These are phyloP conservation scores for Neurospora sp. DNA, from an alignment of 495 filamentous ascomycete species.

Conservation along the genomic window DNA sequence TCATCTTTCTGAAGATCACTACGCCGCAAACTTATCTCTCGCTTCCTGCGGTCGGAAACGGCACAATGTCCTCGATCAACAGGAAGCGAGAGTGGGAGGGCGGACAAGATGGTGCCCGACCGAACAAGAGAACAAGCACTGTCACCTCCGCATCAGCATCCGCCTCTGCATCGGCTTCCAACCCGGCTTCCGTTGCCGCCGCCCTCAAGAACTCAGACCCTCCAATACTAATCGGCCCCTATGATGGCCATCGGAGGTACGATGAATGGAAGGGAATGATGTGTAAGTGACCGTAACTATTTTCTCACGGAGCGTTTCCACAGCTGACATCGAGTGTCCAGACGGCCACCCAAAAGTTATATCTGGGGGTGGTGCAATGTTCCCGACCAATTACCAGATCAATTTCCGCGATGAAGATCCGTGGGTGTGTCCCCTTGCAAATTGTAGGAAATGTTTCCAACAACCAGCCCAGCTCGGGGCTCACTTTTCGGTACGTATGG, in stretches of 20 bases:
- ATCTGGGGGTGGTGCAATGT: conserved; percentile 7
- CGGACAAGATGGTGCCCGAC: neutral
- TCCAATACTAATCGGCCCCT: neutral
- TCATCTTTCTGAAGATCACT: neutral
- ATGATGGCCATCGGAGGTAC: conserved; percentile 3
- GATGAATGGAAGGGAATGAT: conserved; percentile 8
- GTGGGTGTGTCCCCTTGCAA: conserved; percentile 12
- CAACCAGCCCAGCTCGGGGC: conserved; percentile 5
- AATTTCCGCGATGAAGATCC: neutral
- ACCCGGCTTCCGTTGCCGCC: neutral
- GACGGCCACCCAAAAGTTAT: neutral
- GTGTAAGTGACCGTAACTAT: neutral
- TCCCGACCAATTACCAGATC: conserved; percentile 12
- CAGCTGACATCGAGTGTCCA: neutral
- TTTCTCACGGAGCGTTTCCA: neutral
- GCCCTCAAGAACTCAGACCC: neutral
- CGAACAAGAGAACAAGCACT: neutral
- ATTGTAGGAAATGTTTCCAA: conserved; percentile 6
- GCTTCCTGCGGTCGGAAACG: neutral
- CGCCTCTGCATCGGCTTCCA: neutral
- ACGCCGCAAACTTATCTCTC: neutral
- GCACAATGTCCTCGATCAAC: neutral
- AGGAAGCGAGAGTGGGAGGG: neutral
- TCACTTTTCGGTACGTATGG: conserved; percentile 10
- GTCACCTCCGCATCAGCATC: neutral